phyloP scores from a whole-genome alignment of 768 basidiomycete species.

The Tylopilus rubrobrunneus region DNA sequence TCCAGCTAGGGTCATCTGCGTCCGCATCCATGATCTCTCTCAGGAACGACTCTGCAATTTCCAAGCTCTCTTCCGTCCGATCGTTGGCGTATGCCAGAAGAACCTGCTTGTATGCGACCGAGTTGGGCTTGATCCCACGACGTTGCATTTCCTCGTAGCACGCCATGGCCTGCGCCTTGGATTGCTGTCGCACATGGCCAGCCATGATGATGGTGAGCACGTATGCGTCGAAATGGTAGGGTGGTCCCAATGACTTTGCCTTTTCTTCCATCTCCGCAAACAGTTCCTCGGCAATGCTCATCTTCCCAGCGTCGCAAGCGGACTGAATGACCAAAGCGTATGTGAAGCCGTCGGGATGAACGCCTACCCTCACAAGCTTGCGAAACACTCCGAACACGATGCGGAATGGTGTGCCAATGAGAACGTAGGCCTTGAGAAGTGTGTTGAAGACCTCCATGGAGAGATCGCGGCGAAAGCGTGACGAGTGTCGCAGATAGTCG shows the following conservation, averaged over 20 bases:
- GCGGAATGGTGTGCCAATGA: constrained; percentile 72
- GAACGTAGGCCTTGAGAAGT: constrained; percentile 79
- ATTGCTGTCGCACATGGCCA: constrained; percentile 58
- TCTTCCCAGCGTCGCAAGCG: constrained; percentile 67
- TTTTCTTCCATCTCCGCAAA: constrained; percentile 63
- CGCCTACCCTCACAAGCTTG: constrained; percentile 43
- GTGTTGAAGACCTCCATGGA: constrained; percentile 69
- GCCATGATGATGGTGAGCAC: constrained; percentile 73
- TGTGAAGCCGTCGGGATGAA: constrained; percentile 58
- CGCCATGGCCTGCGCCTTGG: constrained; percentile 52
- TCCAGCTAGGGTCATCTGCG: constrained; percentile 36
- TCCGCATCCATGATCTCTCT: constrained; percentile 42
- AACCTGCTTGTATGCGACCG: constrained; percentile 66
- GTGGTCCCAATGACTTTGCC: constrained; percentile 31
- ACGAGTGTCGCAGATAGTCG: constrained; percentile 47
- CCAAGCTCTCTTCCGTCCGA: constrained; percentile 44
- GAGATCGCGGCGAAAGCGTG: constrained; percentile 36
- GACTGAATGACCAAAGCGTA: constrained; percentile 78
- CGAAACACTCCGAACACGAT: constrained; percentile 61
- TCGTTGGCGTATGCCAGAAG: constrained; percentile 57
- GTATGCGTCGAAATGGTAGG: constrained; percentile 49
- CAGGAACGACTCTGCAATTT: constrained; percentile 65
- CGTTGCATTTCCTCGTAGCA: constrained; percentile 70
- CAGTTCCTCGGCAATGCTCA: constrained; percentile 63
- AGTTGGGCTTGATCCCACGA: constrained; percentile 61